Conservation (phyloP, 2,329 filamentous ascomycete genomes). For the Fusarium sp. region DNA sequence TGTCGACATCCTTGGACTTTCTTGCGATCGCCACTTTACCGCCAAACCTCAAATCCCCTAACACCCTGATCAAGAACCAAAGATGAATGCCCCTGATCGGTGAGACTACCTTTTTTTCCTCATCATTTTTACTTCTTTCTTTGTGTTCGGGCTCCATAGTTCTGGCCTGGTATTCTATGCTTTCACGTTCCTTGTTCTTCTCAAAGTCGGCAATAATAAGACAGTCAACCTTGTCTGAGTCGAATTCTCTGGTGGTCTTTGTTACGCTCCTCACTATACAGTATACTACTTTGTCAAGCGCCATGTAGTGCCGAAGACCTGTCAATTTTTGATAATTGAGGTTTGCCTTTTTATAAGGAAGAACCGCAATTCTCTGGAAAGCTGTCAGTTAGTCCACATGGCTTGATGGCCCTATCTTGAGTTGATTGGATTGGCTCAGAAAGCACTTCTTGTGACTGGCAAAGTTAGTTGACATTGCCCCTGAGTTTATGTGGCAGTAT, state of each 20-base stretch:
- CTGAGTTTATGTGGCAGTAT: background rate
- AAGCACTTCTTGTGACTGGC: background rate
- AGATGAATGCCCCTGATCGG: slow-evolving; percentile 70
- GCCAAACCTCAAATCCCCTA: slow-evolving; percentile 25
- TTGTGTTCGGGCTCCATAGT: too few relatives aligned
- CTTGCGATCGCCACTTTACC: slow-evolving; percentile 37
- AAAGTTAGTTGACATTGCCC: background rate
- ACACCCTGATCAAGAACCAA: slow-evolving; percentile 32
- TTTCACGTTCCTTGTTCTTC: background rate
- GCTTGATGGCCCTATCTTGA: background rate
- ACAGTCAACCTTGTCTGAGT: background rate
- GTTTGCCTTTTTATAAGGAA: background rate
- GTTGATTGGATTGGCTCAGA: background rate
- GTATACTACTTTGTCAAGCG: background rate
- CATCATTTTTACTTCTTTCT: background rate
- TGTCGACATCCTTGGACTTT: slow-evolving; percentile 11
- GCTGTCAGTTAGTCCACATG: background rate
- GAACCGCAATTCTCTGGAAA: background rate
- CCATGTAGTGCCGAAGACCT: background rate
- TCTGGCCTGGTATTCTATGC: background rate
- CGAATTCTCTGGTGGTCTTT: background rate
- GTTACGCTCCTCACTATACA: background rate
- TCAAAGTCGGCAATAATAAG: background rate
- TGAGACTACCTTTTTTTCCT: slow-evolving; percentile 50
- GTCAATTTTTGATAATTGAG: background rate